Evolutionary conservation across 2,329 filamentous ascomycete species (phyloP), one percentile per base, ranked within the genome.

Genomic region (Neopestalotiopsis rosae): DNA sequence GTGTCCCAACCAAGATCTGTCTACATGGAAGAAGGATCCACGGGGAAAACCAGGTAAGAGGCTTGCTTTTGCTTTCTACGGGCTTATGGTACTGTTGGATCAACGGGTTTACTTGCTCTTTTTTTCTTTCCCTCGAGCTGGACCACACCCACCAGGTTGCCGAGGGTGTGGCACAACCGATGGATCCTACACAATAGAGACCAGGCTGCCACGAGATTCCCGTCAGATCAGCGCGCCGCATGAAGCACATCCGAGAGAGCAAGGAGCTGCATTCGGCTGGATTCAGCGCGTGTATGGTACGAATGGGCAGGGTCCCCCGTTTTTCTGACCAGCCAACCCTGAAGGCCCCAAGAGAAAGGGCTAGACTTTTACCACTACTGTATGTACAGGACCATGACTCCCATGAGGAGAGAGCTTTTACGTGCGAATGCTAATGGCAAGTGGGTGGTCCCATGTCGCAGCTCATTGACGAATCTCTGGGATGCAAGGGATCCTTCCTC

Each of bases 141-240:
- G 6, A n/a, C 24, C 45, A 52, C 45, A n/a, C 45, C 45, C 7
- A n/a, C 17, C 45, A 14, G 17, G 17, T 38, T 38, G 30, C n/a
- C 59, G 14, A 34, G 32, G 24, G n/a, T 38, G 59, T 62, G 59
- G 59, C 32, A 62, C 59, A 40, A 62, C 59, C 40, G n/a, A 38
- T 20, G 30, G 40, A 59, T 59, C 57, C 57, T 34, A 59, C 57
- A 34, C 57, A 32, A 62, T 38, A 62, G 34, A 14, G 20, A 62
- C 59, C 59, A 40, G 59, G 59, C 59, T 62, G 59, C 59, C 59
- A 62, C 59, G 59, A 62, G 59, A 34, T 62, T 52, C 20, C 59
- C 14, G 59, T 34, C 59, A 62, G 59, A 62, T 62, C 59, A 62
- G 14, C 42, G 59, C 32, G 57, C 57, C 13, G 59, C 30, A 42